phyloP scores from a whole-genome alignment of 495 filamentous ascomycete genomes.

The Xylaria flabelliformis region DNA sequence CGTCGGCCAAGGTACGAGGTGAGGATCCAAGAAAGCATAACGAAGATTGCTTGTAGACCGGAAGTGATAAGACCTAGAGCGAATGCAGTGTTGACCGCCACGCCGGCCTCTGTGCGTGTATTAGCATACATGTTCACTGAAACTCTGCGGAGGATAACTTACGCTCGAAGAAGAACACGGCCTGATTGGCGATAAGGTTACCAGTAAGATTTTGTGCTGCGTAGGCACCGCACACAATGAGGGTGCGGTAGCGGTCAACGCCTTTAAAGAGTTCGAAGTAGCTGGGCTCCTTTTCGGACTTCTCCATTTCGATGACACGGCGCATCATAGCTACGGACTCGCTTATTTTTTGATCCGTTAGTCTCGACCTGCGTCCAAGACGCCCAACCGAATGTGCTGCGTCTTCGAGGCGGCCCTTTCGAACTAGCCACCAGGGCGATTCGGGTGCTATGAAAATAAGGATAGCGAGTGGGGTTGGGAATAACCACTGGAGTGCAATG shows the following conservation, averaged over 20 bases:
- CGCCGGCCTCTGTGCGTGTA: conserved; percentile 40
- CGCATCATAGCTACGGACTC: conserved; percentile 49
- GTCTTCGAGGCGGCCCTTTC: conserved; percentile 49
- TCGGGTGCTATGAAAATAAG: conserved; percentile 56
- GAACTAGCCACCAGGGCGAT: conserved; percentile 57
- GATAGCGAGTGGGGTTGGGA: conserved; percentile 48
- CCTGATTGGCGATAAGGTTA: conserved; percentile 49
- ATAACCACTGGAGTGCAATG: conserved; percentile 57
- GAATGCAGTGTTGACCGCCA: conserved; percentile 46
- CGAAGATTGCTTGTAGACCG: conserved; percentile 56
- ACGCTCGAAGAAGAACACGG: conserved; percentile 46
- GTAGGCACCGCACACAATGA: conserved; percentile 56
- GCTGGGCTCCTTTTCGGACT: conserved; percentile 37
- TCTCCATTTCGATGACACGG: conserved; percentile 37
- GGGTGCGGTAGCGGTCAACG: conserved; percentile 52
- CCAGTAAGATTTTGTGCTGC: conserved; percentile 44
- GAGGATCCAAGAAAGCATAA: conserved; percentile 61
- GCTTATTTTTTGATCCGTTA: conserved; percentile 1
- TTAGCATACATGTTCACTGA: background rate
- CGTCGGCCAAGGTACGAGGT: conserved; percentile 54
- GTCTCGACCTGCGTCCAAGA: conserved; percentile 36
- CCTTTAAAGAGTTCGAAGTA: conserved; percentile 54
- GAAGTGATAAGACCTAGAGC: conserved; percentile 57
- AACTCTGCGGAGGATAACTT: conserved; percentile 40
- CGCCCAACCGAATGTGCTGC: conserved; percentile 48